Conservation (phyloP, 1,284 basidiomycete species). For the Neolentinus lepideus region DNA sequence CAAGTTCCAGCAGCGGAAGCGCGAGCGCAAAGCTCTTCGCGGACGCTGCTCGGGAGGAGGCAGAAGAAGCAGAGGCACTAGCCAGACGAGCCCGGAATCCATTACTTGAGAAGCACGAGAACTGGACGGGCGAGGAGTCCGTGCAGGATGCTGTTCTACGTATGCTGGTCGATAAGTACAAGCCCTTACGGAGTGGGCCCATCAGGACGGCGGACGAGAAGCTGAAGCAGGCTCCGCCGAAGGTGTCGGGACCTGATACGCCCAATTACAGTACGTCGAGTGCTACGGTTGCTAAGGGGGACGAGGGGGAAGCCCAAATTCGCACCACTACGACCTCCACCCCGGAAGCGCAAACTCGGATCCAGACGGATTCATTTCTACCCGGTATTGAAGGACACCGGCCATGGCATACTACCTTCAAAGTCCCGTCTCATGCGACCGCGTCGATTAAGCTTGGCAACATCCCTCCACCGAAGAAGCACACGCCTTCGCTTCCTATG, state of each 20-base stretch:
- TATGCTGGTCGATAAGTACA: conserved; percentile 85
- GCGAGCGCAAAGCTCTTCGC: conserved; percentile 67
- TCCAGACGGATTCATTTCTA: conserved; percentile 34
- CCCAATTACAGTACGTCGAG: not conserved
- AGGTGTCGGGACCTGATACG: conserved; percentile 12
- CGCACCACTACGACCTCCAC: not conserved
- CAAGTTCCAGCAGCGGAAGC: conserved; percentile 14
- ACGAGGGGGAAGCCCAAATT: not conserved
- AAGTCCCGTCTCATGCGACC: conserved; percentile 45
- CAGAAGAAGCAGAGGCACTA: conserved; percentile 21
- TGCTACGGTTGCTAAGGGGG: not conserved
- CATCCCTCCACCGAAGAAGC: conserved; percentile 25
- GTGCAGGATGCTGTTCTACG: conserved; percentile 69
- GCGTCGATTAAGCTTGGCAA: conserved; percentile 47
- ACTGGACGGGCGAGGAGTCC: conserved; percentile 76
- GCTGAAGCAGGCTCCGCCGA: conserved; percentile 44
- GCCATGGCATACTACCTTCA: conserved; percentile 68
- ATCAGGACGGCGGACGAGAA: conserved; percentile 70
- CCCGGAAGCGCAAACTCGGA: not conserved
- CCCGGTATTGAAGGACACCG: conserved; percentile 47
- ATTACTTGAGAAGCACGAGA: conserved; percentile 36
- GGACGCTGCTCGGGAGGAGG: conserved; percentile 57
- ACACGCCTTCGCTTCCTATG: conserved; percentile 24
- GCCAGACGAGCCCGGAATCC: conserved; percentile 22
- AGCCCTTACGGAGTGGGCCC: conserved; percentile 60